Conservation (phyloP, 768 basidiomycete species). For the Hygrophorus russula region DNA sequence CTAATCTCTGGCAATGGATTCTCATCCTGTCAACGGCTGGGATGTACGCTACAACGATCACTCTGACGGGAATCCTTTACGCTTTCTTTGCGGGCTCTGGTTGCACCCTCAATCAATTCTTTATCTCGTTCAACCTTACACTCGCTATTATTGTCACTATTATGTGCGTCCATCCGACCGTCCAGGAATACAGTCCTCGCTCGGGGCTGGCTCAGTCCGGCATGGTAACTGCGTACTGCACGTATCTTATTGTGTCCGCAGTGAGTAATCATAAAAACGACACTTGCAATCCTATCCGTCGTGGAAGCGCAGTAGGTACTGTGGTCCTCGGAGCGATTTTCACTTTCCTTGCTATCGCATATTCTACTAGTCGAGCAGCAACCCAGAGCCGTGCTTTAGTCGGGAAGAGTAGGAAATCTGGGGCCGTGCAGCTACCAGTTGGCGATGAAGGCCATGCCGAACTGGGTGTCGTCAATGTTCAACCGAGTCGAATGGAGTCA, state of each 20-base stretch:
- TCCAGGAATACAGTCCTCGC: constrained; percentile 89
- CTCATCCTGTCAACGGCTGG: constrained; percentile 86
- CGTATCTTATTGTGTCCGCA: constrained; percentile 89
- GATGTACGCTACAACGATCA: constrained; percentile 77
- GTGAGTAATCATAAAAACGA: constrained; percentile 85
- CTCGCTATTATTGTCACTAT: constrained; percentile 72
- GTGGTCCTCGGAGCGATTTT: constrained; percentile 87
- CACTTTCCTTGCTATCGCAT: constrained; percentile 97
- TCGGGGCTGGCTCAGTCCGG: constrained; percentile 91
- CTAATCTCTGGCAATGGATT: constrained; percentile 92
- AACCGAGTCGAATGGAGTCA: constrained; percentile 74
- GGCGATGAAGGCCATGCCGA: constrained; percentile 54
- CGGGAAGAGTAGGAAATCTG: constrained; percentile 55
- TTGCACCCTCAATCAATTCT: constrained; percentile 91
- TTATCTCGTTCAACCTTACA: constrained; percentile 90
- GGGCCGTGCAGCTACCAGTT: constrained; percentile 51
- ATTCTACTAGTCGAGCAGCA: constrained; percentile 91
- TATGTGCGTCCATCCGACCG: constrained; percentile 69
- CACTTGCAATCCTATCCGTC: constrained; percentile 81
- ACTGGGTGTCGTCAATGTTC: constrained; percentile 66
- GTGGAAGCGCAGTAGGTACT: constrained; percentile 58
- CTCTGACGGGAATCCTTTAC: constrained; percentile 82
- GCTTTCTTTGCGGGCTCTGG: constrained; percentile 82
- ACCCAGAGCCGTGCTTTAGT: constrained; percentile 89
- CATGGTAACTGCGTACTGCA: constrained; percentile 97